Evolutionary conservation across 805 yeast genomes (phyloP).

Genomic region (Candida insectorum): DNA sequence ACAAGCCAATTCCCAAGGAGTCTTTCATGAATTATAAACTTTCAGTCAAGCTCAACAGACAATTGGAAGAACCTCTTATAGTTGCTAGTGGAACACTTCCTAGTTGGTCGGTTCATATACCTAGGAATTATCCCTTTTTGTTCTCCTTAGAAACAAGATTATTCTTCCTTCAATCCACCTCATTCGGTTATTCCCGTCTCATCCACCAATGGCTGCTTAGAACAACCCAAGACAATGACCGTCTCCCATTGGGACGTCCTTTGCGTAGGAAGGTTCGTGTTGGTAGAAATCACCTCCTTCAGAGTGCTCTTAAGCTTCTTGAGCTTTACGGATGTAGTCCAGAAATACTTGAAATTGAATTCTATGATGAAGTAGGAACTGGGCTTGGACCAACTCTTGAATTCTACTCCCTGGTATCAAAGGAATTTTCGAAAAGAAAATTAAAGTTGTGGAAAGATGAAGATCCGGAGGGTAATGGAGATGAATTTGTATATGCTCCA

Average conservation of each 20-base stretch:
- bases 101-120: slow-evolving; percentile 74
- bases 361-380: slow-evolving; percentile 88
- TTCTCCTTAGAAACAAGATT: slow-evolving; percentile 82
- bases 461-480: slow-evolving; percentile 17
- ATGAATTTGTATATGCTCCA: slow-evolving; percentile 35
- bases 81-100: slow-evolving; percentile 88
- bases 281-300: slow-evolving; percentile 63
- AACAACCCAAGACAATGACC: slow-evolving; percentile 34
- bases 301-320: slow-evolving; percentile 76
- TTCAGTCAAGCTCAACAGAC: slow-evolving; percentile 81
- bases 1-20: slow-evolving; percentile 7
- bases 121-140: slow-evolving; percentile 72
- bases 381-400: slow-evolving; percentile 96
- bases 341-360: slow-evolving; percentile 81
- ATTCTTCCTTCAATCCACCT: slow-evolving; percentile 77
- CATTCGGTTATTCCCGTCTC: slow-evolving; percentile 84
- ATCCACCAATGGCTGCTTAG: slow-evolving; percentile 72
- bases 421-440: slow-evolving; percentile 58
- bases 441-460: slow-evolving; percentile 67
- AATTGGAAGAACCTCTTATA: slow-evolving; percentile 82
- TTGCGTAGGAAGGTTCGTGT: slow-evolving; percentile 77
- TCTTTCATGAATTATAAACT: slow-evolving; percentile 72
- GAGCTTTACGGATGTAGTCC: slow-evolving; percentile 76
- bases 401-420: slow-evolving; percentile 80
- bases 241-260: slow-evolving; percentile 67